phyloP scores from a whole-genome alignment of 1,284 basidiomycete genomes.

The Volvariella surrecta region DNA sequence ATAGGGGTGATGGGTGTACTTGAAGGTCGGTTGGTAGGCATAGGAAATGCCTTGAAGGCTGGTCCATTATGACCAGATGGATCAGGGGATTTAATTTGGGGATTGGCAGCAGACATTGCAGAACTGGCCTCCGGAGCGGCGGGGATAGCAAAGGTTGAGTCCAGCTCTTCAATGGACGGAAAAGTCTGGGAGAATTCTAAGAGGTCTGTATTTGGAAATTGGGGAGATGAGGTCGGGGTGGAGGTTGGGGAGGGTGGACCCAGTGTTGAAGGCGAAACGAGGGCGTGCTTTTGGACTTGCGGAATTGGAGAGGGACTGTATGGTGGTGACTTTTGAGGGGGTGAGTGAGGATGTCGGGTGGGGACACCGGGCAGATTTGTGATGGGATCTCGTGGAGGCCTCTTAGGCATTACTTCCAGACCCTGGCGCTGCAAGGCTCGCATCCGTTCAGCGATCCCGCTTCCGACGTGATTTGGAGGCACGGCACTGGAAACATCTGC shows the following conservation, averaged over 20 bases:
- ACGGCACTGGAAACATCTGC: slow-evolving; percentile 17
- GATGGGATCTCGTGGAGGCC: slow-evolving; percentile 41
- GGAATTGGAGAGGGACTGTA: slow-evolving; percentile 20
- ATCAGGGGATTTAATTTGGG: neutral
- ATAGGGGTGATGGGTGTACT: slow-evolving; percentile 65
- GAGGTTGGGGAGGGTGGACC: slow-evolving; percentile 69
- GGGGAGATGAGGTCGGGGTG: slow-evolving; percentile 22
- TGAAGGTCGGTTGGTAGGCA: slow-evolving; percentile 57
- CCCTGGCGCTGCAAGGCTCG: slow-evolving; percentile 62
- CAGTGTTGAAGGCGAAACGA: slow-evolving; percentile 58
- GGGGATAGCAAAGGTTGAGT: slow-evolving; percentile 41
- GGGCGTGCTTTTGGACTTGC: slow-evolving; percentile 36
- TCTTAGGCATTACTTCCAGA: slow-evolving; percentile 45
- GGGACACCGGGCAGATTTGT: slow-evolving; percentile 28
- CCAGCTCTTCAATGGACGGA: slow-evolving; percentile 68
- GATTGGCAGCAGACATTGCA: slow-evolving; percentile 21
- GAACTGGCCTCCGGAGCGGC: too few species aligned
- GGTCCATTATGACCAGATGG: slow-evolving; percentile 27
- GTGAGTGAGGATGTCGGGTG: slow-evolving; percentile 24
- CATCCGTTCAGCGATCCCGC: slow-evolving; percentile 61
- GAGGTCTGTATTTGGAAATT: slow-evolving; percentile 27
- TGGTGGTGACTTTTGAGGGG: slow-evolving; percentile 17
- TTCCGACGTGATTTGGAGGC: slow-evolving; percentile 36
- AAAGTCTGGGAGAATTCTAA: slow-evolving; percentile 55
- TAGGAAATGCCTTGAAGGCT: slow-evolving; percentile 22